Conservation (phyloP, 2,329 filamentous ascomycete species). For the Sporothrix sp. region DNA sequence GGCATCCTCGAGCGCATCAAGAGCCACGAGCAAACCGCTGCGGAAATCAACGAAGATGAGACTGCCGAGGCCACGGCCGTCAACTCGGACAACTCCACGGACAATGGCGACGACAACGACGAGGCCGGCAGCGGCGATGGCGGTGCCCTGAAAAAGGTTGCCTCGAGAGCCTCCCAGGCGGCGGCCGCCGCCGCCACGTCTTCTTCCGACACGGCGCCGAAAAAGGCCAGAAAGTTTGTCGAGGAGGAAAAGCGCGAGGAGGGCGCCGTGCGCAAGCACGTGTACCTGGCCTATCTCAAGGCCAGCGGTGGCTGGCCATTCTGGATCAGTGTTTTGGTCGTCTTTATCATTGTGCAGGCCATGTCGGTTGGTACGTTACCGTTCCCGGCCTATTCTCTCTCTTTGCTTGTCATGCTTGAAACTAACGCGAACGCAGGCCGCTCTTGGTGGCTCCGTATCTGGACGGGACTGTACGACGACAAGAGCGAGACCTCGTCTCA, state of each 20-base stretch:
- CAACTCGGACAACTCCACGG: constrained; percentile 36
- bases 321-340: constrained; percentile 42
- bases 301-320: constrained; percentile 54
- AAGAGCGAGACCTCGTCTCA: constrained; percentile 16
- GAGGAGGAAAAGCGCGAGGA: constrained; percentile 65
- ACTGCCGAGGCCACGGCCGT: constrained; percentile 34
- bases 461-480: constrained; percentile 41
- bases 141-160: constrained; percentile 11
- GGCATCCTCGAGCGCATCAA: constrained; percentile 49
- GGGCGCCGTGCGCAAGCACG: constrained; percentile 55
- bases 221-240: constrained; percentile 59
- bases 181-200: background rate
- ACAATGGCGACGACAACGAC: constrained; percentile 28
- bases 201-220: constrained; percentile 23
- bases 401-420: too few relatives aligned
- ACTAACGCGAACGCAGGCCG: too few relatives aligned
- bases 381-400: too few relatives aligned
- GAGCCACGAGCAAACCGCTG: constrained; percentile 40
- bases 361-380: constrained; percentile 48
- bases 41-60: constrained; percentile 40
- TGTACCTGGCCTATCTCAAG: constrained; percentile 60
- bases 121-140: constrained; percentile 40
- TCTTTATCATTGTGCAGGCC: constrained; percentile 46
- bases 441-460: constrained; percentile 55
- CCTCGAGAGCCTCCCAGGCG: constrained; percentile 10